Base-by-base conservation (phyloP, 2,329 filamentous ascomycete genomes). In the Aspergillus oerlinghausenensis region DNA sequence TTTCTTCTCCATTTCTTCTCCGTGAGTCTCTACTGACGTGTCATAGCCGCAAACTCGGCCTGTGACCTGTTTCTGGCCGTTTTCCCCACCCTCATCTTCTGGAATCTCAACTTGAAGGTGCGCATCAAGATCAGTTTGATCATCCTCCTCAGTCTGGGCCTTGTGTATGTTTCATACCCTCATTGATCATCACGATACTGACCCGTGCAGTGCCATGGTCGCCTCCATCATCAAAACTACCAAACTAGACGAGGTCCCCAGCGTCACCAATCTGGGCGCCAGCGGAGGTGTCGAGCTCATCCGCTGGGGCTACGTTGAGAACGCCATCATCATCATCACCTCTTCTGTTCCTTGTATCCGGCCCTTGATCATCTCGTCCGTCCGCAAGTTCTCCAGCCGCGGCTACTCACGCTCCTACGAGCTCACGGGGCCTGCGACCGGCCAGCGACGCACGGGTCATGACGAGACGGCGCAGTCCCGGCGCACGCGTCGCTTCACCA, bases 211-310 rank as follows among this genome's bases (percentile, higher is more conserved):
- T 1, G 68, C 67, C 10, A 69, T 70, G 67, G 26, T 67, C 21
- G 67, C 68, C n/a, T 70, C 67, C 11, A 67, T 70, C 45, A 62
- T 70, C 60, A 70, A 70, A 48, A 67, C 67, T 14, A 69, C 67
- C 49, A 68, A 68, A 38, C 62, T 68, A 26, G 4, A 55, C 43
- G 47, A 61, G 17, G 52, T 70, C 3, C 67, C 67, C 10, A 63
- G 67, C 32, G 56, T 69, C 49, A 69, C 66, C 1, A 65, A 70
- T 35, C 60, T 68, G 6, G 66, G 67, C 25, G 51, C 64, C 3
- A 45, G n/a, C 2, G 66, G 65, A 5, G 63, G 59, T 14, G 55
- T 68, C 21, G 64, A 68, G 49, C 53, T 70, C 8, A 67, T 70
- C 54, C 64, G 67, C 35, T 70, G 68, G 68, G 67, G 63, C 17